phyloP scores from a whole-genome alignment of 2,329 filamentous ascomycete genomes.

The Mollisia scopiformis region DNA sequence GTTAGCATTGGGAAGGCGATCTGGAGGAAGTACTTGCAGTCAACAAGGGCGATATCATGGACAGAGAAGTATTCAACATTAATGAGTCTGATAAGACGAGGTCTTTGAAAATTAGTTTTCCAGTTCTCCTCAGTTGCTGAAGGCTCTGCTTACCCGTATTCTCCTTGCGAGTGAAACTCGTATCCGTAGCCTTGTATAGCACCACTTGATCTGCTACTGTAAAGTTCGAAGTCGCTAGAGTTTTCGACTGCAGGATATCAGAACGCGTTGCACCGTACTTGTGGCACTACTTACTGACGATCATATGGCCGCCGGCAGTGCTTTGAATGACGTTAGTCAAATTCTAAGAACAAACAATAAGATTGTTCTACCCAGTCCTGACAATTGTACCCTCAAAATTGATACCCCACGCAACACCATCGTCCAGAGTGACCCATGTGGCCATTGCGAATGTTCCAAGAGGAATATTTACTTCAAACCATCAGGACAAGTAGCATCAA shows the following conservation, averaged over 20 bases:
- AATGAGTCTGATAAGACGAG: constrained; percentile 26
- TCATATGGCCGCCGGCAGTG: constrained; percentile 53
- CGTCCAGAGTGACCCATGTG: constrained; percentile 51
- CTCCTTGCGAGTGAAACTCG: constrained; percentile 41
- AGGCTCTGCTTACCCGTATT: constrained; percentile 29
- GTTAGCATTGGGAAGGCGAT: background rate
- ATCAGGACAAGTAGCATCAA: background rate
- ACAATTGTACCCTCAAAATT: constrained; percentile 56
- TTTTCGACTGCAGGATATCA: constrained; percentile 38
- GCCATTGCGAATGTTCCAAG: constrained; percentile 49
- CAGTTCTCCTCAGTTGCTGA: too few species aligned
- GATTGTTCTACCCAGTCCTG: constrained; percentile 45
- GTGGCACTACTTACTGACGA: constrained; percentile 40
- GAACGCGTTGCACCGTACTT: background rate
- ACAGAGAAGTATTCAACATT: constrained; percentile 27
- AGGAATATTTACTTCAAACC: constrained; percentile 25
- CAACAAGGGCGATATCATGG: constrained; percentile 29
- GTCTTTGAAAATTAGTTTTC: constrained; percentile 30
- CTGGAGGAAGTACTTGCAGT: constrained; percentile 15
- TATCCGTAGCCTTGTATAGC: constrained; percentile 57
- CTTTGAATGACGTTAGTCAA: constrained; percentile 4
- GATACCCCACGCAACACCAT: constrained; percentile 50
- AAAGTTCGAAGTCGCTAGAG: constrained; percentile 54
- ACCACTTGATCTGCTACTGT: constrained; percentile 52
- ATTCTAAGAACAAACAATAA: background rate